Evolutionary conservation across 176 grass and related monocot species (phyloP), one percentile per base, ranked within the genome.

Genomic region (Cymbopogon citratus): DNA sequence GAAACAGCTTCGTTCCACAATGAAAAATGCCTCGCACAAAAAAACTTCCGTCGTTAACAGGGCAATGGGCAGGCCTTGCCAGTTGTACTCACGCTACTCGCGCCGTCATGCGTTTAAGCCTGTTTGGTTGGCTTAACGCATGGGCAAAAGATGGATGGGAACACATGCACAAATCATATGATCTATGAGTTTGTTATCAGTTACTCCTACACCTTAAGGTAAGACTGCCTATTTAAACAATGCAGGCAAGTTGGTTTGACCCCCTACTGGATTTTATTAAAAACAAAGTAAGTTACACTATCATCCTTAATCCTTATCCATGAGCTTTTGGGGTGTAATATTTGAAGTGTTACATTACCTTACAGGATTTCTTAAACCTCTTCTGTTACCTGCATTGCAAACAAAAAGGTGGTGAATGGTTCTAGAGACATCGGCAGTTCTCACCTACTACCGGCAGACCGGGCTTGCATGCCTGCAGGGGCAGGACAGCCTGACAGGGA

Each of bases 1-100:
- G 3, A 71, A 81, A 31, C 23, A 81, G 23, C 25, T 8, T 71
- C 4, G 38, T 78, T 44, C 9, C 16, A 21, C 2, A 57, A 38
- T n/a, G 52, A 34, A 40, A 61, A 61, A 24, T 75, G 19, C 12
- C 31, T 23, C 31, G 24, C 6, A 65, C 24, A 46, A n/a, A 45
- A 43, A 29, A 46, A 48, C 16, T 24, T 48, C 28, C 16, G 34
- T 78, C n/a, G 25, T 23, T 78, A 78, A 40, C 12, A 34, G 3
- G 18, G 63, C 43, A 38, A 2, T 33, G 1, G 12, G 18, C 24
- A 28, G 18, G 27, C 39, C 39, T 18, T 45, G 12, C 25, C 38
- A 73, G 80, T 73, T 63, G 25, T 49, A 63, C 46, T 82, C 80
- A 74, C 63, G 39, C 80, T 49, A 74, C 57, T 63, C 78, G 15